Evolutionary conservation across 176 grass and related monocot genomes (phyloP).

Genomic region (Zoysia pacifica): DNA sequence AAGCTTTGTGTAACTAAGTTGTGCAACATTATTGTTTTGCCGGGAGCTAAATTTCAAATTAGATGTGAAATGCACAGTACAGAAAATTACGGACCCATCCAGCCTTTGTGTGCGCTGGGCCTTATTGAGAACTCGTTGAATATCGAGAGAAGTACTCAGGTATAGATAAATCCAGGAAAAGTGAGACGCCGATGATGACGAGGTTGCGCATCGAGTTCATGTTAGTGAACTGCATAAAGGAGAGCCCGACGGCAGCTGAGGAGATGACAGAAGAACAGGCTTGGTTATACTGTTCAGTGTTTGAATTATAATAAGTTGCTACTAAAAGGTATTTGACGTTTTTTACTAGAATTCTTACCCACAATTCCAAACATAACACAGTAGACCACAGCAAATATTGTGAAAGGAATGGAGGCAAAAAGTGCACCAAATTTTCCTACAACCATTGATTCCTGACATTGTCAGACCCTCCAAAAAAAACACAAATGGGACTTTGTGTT

Average conservation of each 20-base stretch:
- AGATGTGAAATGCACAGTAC: background rate
- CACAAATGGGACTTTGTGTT: background rate
- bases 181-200: constrained; percentile 80
- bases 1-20: background rate
- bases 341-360: constrained; percentile 45
- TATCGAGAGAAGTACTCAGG: constrained; percentile 93
- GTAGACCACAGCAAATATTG: constrained; percentile 89
- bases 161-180: constrained; percentile 91
- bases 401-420: constrained; percentile 94
- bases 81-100: constrained; percentile 69
- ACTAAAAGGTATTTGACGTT: too few species aligned
- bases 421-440: constrained; percentile 95
- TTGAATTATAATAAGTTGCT: background rate
- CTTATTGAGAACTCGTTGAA: constrained; percentile 48
- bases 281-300: constrained; percentile 10
- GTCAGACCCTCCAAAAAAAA: constrained; percentile 22
- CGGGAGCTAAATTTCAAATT: too few species aligned
- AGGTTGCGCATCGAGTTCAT: constrained; percentile 99
- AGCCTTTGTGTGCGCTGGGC: constrained; percentile 85
- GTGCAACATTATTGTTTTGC: background rate
- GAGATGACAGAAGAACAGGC: constrained; percentile 29
- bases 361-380: constrained; percentile 90
- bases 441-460: background rate
- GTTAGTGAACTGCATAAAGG: constrained; percentile 94
- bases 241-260: constrained; percentile 90